These are phyloP conservation scores for Entomortierella beljakovae DNA, from an alignment of 192 early-diverging fungal species.

Conservation along the genomic window DNA sequence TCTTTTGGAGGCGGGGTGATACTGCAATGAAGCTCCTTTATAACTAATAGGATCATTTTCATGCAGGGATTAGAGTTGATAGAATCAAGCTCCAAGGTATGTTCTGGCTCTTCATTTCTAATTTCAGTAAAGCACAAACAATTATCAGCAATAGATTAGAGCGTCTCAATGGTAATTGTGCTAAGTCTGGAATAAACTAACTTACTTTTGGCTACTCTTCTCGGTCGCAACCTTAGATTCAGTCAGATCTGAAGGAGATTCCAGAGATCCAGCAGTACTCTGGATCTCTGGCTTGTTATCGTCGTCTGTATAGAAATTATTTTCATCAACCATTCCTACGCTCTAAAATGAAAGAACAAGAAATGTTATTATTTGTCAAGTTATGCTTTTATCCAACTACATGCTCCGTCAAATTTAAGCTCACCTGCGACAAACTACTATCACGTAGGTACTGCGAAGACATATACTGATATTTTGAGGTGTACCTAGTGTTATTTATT, in stretches of 20 bases:
- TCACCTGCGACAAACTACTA: slow-evolving; percentile 70
- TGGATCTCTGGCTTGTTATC: neutral
- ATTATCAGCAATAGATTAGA: too few relatives aligned
- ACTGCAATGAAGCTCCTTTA: slow-evolving; percentile 60
- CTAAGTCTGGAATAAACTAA: too few relatives aligned
- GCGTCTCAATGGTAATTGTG: too few relatives aligned
- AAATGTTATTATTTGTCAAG: neutral
- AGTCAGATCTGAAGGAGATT: neutral
- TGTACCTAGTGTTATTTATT: too few relatives aligned
- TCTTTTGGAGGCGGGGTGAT: slow-evolving; percentile 51
- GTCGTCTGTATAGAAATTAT: slow-evolving; percentile 4
- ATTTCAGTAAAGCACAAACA: too few relatives aligned
- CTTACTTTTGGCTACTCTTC: slow-evolving; percentile 19
- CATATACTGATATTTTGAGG: slow-evolving; percentile 56
- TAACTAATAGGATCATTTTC: slow-evolving; percentile 66
- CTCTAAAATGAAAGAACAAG: too few relatives aligned
- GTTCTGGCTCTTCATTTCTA: slow-evolving; percentile 14
- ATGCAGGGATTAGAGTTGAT: slow-evolving; percentile 76
- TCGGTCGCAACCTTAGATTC: neutral
- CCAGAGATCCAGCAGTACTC: neutral
- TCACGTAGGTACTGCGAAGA: slow-evolving; percentile 69
- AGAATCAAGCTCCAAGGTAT: slow-evolving; percentile 59
- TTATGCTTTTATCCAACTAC: too few relatives aligned
- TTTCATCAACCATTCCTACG: slow-evolving; percentile 34
- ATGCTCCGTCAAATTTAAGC: neutral